phyloP scores from a whole-genome alignment of 768 basidiomycete species.

The Erythrobasidium yunnanense region DNA sequence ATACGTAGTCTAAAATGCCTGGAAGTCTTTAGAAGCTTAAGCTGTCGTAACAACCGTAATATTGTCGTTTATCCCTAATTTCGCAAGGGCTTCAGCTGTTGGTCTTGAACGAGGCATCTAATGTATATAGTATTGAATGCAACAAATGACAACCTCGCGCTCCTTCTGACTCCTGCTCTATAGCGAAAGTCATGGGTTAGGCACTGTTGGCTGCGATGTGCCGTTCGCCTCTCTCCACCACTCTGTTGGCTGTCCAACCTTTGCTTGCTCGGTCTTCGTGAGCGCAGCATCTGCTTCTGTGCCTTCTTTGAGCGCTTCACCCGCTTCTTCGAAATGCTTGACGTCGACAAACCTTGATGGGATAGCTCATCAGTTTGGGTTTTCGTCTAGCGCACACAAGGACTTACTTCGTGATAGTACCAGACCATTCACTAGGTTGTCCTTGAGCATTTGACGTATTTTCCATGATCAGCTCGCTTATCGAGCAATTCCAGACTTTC shows the following conservation, averaged over 20 bases:
- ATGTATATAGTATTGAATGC: no score
- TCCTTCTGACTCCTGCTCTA: no score
- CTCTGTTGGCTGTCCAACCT: not conserved
- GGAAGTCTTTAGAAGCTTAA: no score
- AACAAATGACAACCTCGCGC: no score
- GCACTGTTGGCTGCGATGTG: not conserved
- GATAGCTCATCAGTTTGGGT: not conserved
- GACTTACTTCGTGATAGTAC: conserved; percentile 4
- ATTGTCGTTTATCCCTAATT: no score
- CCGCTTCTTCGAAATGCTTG: not conserved
- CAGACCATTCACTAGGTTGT: not conserved
- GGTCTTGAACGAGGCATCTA: no score
- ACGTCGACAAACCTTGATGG: not conserved
- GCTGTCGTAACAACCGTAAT: no score
- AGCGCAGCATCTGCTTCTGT: conserved; percentile 13
- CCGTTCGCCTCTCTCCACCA: not conserved
- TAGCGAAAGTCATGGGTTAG: no score
- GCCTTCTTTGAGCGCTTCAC: conserved; percentile 1
- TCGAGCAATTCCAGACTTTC: conserved; percentile 17
- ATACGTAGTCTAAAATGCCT: not conserved
- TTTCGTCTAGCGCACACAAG: no score
- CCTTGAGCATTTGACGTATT: not conserved
- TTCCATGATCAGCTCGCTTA: conserved; percentile 10
- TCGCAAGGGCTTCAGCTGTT: no score
- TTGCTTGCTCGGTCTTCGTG: not conserved